Base-by-base conservation (phyloP, 768 basidiomycete species). In the Coprinopsis marcescibilis region DNA sequence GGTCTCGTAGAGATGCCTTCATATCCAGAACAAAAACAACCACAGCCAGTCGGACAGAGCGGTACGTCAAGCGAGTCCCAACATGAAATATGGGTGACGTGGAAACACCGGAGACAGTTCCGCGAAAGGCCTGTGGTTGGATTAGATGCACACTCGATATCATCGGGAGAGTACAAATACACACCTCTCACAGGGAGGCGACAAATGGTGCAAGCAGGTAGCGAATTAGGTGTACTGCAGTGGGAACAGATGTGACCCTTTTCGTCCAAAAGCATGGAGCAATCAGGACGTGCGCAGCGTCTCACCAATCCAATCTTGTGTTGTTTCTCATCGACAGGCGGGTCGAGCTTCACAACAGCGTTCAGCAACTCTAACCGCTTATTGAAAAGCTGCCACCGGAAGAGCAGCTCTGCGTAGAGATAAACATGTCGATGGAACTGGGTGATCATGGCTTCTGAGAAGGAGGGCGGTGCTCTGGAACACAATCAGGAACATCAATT, bases 291-390 rank as follows among this genome's bases (percentile, higher is more conserved):
- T 1, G 85, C 11, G 69, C 60, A 49, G 81, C 57, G 23, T 75
- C 78, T 80, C 52, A 21, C 12, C 19, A 38, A 21, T 73, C 68
- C 60, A 51, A 74, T 68, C 51, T 52, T 60, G 59, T 67, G 61
- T 38, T 57, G 45, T 44, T 4, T 21, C 32, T 36, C 40, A 14
- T 49, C 54, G 57, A 11, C 44, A 48, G 45, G 54, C 57, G 41
- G 37, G 42, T 39, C 46, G 15, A 59, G 57, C 27, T 56, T 61
- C 51, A 69, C 70, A 17, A 83, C 72, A n/a, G 77, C 70, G 52
- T 87, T 87, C 47, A 91, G 64, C 1, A 92, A 70, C 52, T 89
- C 87, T 14, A 82, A 63, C 2, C 89, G 77, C 58, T 89, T 85
- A 32, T 79, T 71, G 54, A 76, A 67, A 43, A 89, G 60, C 51